Base-by-base conservation (phyloP, 768 basidiomycete species). In the Podaxis carcinomalis region DNA sequence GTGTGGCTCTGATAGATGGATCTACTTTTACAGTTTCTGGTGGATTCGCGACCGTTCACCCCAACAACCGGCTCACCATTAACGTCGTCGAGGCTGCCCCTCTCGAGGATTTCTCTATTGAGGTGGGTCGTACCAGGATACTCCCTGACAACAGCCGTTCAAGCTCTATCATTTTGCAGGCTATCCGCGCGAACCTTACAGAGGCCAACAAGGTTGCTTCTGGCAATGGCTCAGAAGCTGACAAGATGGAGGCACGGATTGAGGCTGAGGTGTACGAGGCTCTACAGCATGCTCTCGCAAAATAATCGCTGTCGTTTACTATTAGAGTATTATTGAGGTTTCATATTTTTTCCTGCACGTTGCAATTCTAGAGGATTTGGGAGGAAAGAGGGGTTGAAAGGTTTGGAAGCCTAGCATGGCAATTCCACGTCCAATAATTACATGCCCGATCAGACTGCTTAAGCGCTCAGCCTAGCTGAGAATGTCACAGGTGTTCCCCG, bases 261-360 rank as follows among this genome's bases (percentile, higher is more conserved):
- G 96, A 99, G 78, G 90, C 91, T 37, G 95, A 96, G 70, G 95
- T 98, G 60, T 98, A 95, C 72, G 97, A 98, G 80, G 86, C 93
- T 46, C 81, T 99, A 62, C 95, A 98, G 74, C 84, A 90, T 65
- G 94, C 94, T 66, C 75, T 98, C 65, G 72, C 76, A 50, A 77
- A 78, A 68, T 79, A 74, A 66, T 61, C 52, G 39, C 56, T 53
- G 35, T 51, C 42, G 63, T 46, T 63, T 46, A 42, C 51, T 61
- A 44, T 44, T 49, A 53, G 53, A 63, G 27, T 51, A 40, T 19
- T 51, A 35, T 52, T 46, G 54, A 56, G 51, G 37, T 46, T 46
- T 53, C 9, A 35, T 37, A 9, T 35, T 32, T 46, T 46, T 44
- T 10, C 36, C 32, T 13, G 14, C n/a, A 57, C 35, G 13, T 19